phyloP scores from a whole-genome alignment of 495 filamentous ascomycete species.

The Penicillium lagena region DNA sequence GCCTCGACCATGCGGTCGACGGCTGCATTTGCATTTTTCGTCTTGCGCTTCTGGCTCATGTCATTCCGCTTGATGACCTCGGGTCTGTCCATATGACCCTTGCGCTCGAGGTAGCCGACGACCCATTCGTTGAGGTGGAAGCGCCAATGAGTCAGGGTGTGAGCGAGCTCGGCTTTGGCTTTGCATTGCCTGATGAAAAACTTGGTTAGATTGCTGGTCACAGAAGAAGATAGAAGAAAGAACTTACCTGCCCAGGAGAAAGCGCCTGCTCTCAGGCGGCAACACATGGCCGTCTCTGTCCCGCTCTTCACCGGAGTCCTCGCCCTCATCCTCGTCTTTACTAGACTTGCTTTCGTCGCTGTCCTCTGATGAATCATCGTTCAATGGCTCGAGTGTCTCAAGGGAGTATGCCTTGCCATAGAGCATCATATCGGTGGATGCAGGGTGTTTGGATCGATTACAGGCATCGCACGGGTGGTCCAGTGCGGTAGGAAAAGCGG shows the following conservation, averaged over 20 bases:
- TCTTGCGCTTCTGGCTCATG: constrained; percentile 44
- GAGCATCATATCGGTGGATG: constrained; percentile 56
- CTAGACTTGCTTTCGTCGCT: constrained; percentile 32
- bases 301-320: constrained; percentile 25
- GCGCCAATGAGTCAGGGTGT: constrained; percentile 71
- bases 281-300: constrained; percentile 29
- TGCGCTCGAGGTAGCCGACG: constrained; percentile 47
- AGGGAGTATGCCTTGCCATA: constrained; percentile 64
- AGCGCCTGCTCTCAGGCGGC: constrained; percentile 26
- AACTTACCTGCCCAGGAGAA: constrained; percentile 41
- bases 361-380: constrained; percentile 28
- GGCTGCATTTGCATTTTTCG: constrained; percentile 48
- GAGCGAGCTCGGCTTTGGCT: constrained; percentile 60
- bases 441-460: constrained; percentile 61
- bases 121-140: constrained; percentile 66
- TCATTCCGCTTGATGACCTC: constrained; percentile 50
- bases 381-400: constrained; percentile 60
- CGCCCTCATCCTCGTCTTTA: constrained; percentile 26
- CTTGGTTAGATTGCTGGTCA: background rate
- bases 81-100: constrained; percentile 46
- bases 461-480: constrained; percentile 67
- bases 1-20: constrained; percentile 50
- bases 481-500: constrained; percentile 24
- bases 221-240: too few species aligned
- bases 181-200: constrained; percentile 48